Base-by-base conservation (phyloP, 2,329 filamentous ascomycete genomes). In the Canariomyces notabilis region DNA sequence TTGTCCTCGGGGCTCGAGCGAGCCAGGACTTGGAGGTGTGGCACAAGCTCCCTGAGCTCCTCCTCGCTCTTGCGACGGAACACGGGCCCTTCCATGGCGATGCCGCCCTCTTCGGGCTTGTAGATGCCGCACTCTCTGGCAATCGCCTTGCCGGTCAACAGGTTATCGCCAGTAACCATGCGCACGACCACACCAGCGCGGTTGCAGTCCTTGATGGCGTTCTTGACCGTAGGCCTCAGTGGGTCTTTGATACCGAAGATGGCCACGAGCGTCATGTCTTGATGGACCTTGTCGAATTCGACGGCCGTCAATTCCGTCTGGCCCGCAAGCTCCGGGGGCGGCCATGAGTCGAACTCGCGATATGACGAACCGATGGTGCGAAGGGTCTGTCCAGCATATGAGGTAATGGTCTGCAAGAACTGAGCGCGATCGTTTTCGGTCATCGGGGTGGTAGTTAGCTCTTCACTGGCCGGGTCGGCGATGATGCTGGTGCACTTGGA, bases 211-310 rank as follows among this genome's bases (percentile, higher is more conserved):
- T 72, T 69, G 44, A 89, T 85, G 36, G 85, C 84, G 38, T 79
- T 75, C 12, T 79, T 73, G 18, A 88, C 85, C 54, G 83, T 82
- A 5, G 76, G 73, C 46, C 85, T 73, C 15, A 88, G 76, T 26
- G 85, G 85, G 62, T 89, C 85, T 60, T 87, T 83, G 59, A 89
- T 88, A 56, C 84, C 85, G 39, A 86, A 82, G 33, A 87, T 71
- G 15, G 81, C 80, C 54, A 89, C 67, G 68, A 89, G 86, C 4
- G 77, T 81, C 79, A 91, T 87, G 44, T 86, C 74, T 42, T 76
- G 74, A 63, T 88, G 85, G 2, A 90, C 63, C 33, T 82, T 77
- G 49, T 74, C 68, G 51, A 77, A 72, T 48, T 79, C 73, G 12
- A 78, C 59, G 48, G 81, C 77, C 14, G 82, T 77, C 49, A 90